Conservation (phyloP, 345 rosid genomes). For the Aquilaria malaccensis region DNA sequence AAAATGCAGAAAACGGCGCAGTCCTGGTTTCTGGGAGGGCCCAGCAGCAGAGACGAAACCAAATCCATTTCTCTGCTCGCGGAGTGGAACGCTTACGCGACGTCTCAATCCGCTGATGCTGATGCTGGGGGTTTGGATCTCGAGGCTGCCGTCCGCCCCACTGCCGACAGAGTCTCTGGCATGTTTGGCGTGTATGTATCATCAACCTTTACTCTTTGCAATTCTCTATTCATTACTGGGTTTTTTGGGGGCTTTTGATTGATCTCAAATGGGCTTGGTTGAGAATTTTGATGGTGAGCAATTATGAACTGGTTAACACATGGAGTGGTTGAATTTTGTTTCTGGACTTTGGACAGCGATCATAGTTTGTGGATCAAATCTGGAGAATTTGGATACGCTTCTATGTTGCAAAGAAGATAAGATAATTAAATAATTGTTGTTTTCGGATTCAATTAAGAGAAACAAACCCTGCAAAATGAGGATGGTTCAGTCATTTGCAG, state of each 20-base stretch:
- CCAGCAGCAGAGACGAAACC: conserved; percentile 22
- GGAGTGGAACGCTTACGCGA: conserved; percentile 50
- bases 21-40: conserved; percentile 39
- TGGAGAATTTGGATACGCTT: no score
- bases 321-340: no score
- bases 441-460: no score
- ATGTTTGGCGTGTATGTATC: conserved; percentile 23
- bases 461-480: no score
- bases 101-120: conserved; percentile 31
- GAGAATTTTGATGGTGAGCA: background rate
- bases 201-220: background rate
- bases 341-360: no score
- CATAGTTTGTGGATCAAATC: no score
- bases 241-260: background rate
- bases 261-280: background rate
- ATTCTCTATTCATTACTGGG: background rate
- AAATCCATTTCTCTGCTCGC: conserved; percentile 33
- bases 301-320: background rate
- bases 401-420: no score
- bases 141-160: conserved; percentile 36
- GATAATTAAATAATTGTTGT: no score
- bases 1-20: conserved; percentile 43
- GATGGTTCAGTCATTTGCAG: no score
- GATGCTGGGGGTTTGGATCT: conserved; percentile 35
- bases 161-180: conserved; percentile 26